phyloP scores from a whole-genome alignment of 2,329 filamentous ascomycete genomes.

The Diaporthe humulicola region DNA sequence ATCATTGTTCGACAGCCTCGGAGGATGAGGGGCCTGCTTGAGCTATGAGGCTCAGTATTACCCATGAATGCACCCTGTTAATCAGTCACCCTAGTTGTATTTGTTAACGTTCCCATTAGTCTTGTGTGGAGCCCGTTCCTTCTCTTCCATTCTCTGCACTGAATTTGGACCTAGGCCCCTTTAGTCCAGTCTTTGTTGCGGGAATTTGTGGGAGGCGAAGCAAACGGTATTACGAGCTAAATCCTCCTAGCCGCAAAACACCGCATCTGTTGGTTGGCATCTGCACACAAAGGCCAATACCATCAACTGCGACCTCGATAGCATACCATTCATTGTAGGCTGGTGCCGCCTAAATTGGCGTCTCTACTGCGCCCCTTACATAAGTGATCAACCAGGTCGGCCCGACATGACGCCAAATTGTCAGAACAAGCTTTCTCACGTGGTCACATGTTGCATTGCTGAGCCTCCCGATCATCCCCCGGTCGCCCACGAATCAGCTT shows the following conservation, averaged over 20 bases:
- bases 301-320: background rate
- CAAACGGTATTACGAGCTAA: background rate
- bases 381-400: background rate
- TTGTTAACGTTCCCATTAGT: no score
- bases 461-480: background rate
- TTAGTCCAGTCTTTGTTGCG: background rate
- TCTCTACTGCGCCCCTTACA: constrained; percentile 14
- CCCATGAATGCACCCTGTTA: no score
- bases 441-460: background rate
- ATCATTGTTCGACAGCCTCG: no score
- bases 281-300: background rate
- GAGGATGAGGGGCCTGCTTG: no score
- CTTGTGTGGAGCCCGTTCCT: no score
- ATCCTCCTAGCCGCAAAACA: fast-evolving
- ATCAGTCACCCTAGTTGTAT: no score
- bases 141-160: no score
- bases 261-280: background rate
- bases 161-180: background rate
- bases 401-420: background rate
- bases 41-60: no score
- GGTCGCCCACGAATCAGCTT: background rate
- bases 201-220: background rate
- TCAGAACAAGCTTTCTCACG: background rate
- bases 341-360: no score
- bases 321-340: no score